Conservation (phyloP, 2,329 filamentous ascomycete genomes). For the Penicillium psychrosexuale region DNA sequence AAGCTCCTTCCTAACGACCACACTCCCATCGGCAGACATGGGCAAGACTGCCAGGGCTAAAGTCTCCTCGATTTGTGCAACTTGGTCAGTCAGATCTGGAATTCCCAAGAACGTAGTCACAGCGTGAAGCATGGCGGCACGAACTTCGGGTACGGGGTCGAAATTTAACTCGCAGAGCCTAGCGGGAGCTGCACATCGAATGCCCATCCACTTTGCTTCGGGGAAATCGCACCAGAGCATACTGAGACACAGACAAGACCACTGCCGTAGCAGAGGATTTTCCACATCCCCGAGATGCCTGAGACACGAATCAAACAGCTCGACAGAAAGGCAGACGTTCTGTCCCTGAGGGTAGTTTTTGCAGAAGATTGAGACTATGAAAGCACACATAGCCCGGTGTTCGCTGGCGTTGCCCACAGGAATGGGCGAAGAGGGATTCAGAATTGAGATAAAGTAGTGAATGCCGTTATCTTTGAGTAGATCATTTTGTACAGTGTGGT, state of each 20-base stretch:
- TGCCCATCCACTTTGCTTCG: conserved; percentile 95
- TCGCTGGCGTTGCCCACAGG: conserved; percentile 86
- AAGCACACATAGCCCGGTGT: conserved; percentile 98
- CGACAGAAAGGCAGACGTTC: conserved; percentile 82
- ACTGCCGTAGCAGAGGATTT: conserved; percentile 86
- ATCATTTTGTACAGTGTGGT: conserved; percentile 89
- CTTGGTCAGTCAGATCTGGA: conserved; percentile 84
- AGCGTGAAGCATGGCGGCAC: conserved; percentile 88
- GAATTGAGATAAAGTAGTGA: conserved; percentile 90
- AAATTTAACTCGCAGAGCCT: conserved; percentile 76
- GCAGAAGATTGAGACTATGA: conserved; percentile 96
- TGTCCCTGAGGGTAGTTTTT: conserved; percentile 91
- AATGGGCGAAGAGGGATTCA: conserved; percentile 78
- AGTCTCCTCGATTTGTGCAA: conserved; percentile 84
- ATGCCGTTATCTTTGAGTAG: conserved; percentile 96
- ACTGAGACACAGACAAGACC: conserved; percentile 92
- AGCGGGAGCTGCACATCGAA: conserved; percentile 77
- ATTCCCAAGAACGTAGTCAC: conserved; percentile 93
- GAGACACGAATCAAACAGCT: conserved; percentile 85
- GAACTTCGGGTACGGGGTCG: conserved; percentile 86
- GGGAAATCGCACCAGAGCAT: conserved; percentile 89
- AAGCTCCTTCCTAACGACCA: conserved; percentile 89
- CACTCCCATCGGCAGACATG: conserved; percentile 91
- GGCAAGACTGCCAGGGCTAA: conserved; percentile 85
- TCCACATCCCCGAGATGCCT: conserved; percentile 79